These are phyloP conservation scores for Haematococcus lacustris DNA, from an alignment of 139 green algal species.

Conservation along the genomic window DNA sequence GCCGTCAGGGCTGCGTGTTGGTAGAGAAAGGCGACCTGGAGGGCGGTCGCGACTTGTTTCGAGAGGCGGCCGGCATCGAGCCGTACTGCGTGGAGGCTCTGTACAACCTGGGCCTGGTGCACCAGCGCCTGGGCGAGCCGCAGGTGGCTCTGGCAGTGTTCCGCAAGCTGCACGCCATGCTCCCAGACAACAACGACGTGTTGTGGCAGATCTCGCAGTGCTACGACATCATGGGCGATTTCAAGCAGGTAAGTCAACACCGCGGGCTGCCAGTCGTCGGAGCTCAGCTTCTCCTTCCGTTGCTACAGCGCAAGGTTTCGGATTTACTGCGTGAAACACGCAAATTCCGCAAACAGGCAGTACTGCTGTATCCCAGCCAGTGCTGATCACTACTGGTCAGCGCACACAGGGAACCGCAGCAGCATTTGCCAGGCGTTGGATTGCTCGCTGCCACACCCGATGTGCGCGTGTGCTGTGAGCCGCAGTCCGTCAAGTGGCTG, in stretches of 20 bases:
- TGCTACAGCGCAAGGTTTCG: no score
- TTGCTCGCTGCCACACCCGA: no score
- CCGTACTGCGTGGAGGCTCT: constrained; percentile 64
- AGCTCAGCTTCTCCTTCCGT: no score
- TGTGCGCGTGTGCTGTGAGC: no score
- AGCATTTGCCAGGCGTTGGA: no score
- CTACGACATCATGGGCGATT: constrained; percentile 59
- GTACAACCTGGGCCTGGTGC: constrained; percentile 70
- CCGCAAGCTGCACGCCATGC: constrained; percentile 59
- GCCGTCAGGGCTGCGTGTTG: constrained; percentile 4
- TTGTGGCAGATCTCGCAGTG: constrained; percentile 50
- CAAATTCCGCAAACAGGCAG: no score
- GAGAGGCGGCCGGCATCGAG: constrained; percentile 63
- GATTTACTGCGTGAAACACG: no score
- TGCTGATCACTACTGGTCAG: no score
- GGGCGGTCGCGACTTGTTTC: constrained; percentile 35
- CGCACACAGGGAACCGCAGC: no score
- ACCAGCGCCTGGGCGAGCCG: constrained; percentile 35
- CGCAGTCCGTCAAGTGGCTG: constrained; percentile 58
- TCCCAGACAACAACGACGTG: constrained; percentile 63
- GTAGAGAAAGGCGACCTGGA: constrained; percentile 27
- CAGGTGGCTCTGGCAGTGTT: constrained; percentile 42
- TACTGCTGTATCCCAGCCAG: no score
- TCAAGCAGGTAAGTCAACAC: constrained; percentile 22
- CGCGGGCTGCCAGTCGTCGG: no score